Conservation (phyloP, 176 grass and related monocot genomes). For the Oryza rufipogon region DNA sequence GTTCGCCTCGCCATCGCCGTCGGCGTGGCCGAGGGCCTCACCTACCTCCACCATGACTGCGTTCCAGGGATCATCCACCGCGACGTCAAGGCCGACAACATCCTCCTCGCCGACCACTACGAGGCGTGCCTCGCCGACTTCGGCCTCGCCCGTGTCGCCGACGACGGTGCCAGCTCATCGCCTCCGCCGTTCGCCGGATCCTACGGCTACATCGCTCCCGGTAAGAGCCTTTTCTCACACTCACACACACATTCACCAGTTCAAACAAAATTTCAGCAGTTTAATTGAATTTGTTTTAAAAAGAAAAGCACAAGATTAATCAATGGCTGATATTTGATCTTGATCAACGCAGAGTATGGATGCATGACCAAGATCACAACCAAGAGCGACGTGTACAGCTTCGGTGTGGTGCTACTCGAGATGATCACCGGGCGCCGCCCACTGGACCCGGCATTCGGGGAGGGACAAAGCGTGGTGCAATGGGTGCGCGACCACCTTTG, state of each 20-base stretch:
- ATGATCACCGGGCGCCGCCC: constrained; percentile 67
- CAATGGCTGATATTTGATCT: background rate
- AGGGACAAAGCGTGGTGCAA: constrained; percentile 79
- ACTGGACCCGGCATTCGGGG: constrained; percentile 48
- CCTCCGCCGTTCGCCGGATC: constrained; percentile 84
- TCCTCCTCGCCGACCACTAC: constrained; percentile 85
- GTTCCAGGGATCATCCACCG: constrained; percentile 83
- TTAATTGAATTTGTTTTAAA: background rate
- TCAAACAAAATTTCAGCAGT: background rate
- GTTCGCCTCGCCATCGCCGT: constrained; percentile 74
- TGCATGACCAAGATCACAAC: constrained; percentile 90
- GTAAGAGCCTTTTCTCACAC: constrained; percentile 19
- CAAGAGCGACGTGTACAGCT: constrained; percentile 98
- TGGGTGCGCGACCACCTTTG: constrained; percentile 75
- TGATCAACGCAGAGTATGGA: constrained; percentile 59
- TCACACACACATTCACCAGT: no score
- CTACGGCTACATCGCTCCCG: constrained; percentile 94
- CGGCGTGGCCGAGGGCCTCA: constrained; percentile 73
- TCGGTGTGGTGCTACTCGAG: constrained; percentile 82
- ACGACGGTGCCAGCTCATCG: constrained; percentile 53
- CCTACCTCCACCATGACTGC: constrained; percentile 91
- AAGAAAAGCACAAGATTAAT: background rate
- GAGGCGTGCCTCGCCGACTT: constrained; percentile 90
- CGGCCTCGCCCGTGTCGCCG: constrained; percentile 63
- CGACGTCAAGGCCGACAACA: constrained; percentile 89